A percentile compares a stretch with the other conserved stretches of the same genome.
These are phyloP conservation scores for Podosphaera leucotricha DNA, from an alignment of 2,329 filamentous ascomycete species.

Conservation along the genomic window DNA sequence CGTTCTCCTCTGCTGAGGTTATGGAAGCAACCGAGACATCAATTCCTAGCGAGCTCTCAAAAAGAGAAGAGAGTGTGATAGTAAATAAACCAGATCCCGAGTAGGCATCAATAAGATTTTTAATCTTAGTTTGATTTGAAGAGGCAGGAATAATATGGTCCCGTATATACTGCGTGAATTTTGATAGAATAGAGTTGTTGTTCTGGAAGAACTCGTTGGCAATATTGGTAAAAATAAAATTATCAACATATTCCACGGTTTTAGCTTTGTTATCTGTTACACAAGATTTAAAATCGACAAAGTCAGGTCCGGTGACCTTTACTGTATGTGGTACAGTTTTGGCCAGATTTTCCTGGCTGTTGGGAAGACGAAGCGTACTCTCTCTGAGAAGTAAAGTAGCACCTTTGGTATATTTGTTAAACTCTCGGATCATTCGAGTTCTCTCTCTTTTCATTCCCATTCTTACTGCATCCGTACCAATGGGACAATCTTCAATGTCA, in stretches of 20 bases:
- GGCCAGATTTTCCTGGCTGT: slow-evolving; percentile 17
- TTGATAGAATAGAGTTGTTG: slow-evolving; percentile 88
- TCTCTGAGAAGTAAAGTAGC: slow-evolving; percentile 80
- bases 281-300: slow-evolving; percentile 65
- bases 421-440: slow-evolving; percentile 46
- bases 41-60: slow-evolving; percentile 69
- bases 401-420: slow-evolving; percentile 50
- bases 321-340: slow-evolving; percentile 12
- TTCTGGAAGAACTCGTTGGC: slow-evolving; percentile 97
- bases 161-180: slow-evolving; percentile 72
- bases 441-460: slow-evolving; percentile 59
- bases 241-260: slow-evolving; percentile 67
- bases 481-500: slow-evolving; percentile 94
- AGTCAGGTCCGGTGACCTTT: slow-evolving; percentile 20
- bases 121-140: slow-evolving; percentile 25
- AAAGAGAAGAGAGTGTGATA: slow-evolving; percentile 67
- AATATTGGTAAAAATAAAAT: slow-evolving; percentile 66
- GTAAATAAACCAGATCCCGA: slow-evolving; percentile 95
- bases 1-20: slow-evolving; percentile 55
- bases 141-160: slow-evolving; percentile 42
- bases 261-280: slow-evolving; percentile 66
- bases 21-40: slow-evolving; percentile 71
- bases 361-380: slow-evolving; percentile 44
- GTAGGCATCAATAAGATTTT: slow-evolving; percentile 90
- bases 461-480: slow-evolving; percentile 69